Base-by-base conservation (phyloP, 2,329 filamentous ascomycete genomes). In the Monilinia fructigena region DNA sequence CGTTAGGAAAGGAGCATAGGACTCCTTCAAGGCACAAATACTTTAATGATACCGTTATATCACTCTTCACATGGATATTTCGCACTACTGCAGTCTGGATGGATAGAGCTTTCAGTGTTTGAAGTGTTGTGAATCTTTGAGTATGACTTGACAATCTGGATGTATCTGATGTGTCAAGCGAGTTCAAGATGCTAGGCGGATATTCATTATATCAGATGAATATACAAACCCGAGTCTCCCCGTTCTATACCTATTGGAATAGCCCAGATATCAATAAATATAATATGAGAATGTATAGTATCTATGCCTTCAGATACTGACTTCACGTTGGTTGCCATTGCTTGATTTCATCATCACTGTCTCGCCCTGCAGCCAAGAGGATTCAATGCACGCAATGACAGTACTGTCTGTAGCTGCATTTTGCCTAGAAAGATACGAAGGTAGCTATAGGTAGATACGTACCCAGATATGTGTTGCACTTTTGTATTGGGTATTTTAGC, bases 11-110 rank as follows among this genome's bases (percentile, higher is more conserved):
- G 58, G 45, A 50, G 63, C 52, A 60, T 23, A 61, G 42, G 55
- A 54, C 42, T 61, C 53, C 63, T 65, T 60, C 48, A 65, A 50
- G 63, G 63, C 48, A 65, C 60, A 65, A 54, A 65, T 65, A 65
- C 23, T 65, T 65, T 61, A 60, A 65, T 65, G 63, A 59, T 53
- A 65, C 55, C 38, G 38, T 65, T 61, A 61, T 38, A 53, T 50
- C 47, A 42, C 50, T 4, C 35, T 7, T 42, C 18, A 55, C 11
- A 35, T 45, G 3, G 10, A 23, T 6, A n/a, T 20, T 42, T 16
- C 23, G 55, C 23, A 45, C 23, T 58, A 31, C 23, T 58, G 23
- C 26, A 26, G 55, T 31, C 23, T 20, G 4, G 31, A 35, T 35
- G 6, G 31, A 35, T 35, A 8, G 38, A 28, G 40, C 23, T 31